Base-by-base conservation (phyloP, 192 early-diverging fungal species). In the Backusella liffmaniae region DNA sequence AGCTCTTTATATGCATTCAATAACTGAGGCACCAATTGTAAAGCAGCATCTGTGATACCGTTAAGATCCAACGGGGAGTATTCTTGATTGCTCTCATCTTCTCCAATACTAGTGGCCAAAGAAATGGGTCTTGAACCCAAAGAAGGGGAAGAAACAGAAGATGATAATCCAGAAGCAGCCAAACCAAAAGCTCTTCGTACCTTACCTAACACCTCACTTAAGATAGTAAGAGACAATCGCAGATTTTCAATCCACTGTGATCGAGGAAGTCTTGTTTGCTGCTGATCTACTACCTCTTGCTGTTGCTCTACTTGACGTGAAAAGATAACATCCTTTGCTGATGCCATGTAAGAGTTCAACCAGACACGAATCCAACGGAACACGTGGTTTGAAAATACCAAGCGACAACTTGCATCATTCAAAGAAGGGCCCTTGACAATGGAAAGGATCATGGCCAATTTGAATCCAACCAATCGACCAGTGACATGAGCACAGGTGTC, bases 201-300 rank as follows among this genome's bases (percentile, higher is more conserved):
- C 35, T 84, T 84, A 23, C 82, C 79, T 1, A 84, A 41, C 4
- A 84, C 69, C 7, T 80, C 76, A 18, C 67, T 73, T 39, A 86
- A 34, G 39, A 86, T 82, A 1, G 83, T 80, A 4, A 84, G 68
- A 2, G 83, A 77, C 23, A 86, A 41, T 30, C 83, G 71, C 5
- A 86, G 46, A 30, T 80, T 82, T 67, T 86, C 85, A 29, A 82
- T 76, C 85, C 85, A 86, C 71, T 84, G 85, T 21, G 69, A 67
- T 42, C 78, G 56, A 44, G 75, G 72, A 46, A 80, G 29, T 34
- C 77, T 35, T 2, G 67, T 74, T n/a, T 79, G 77, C n/a, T 67
- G 72, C 9, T 74, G 73, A 35, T 53, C 30, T 1, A 32, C 26
- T 9, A 62, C 72, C 18, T 70, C 68, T 59, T 42, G 46, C 35